Base-by-base conservation (phyloP, 805 yeast genomes). In the Kodamaea nitidulidarum region DNA sequence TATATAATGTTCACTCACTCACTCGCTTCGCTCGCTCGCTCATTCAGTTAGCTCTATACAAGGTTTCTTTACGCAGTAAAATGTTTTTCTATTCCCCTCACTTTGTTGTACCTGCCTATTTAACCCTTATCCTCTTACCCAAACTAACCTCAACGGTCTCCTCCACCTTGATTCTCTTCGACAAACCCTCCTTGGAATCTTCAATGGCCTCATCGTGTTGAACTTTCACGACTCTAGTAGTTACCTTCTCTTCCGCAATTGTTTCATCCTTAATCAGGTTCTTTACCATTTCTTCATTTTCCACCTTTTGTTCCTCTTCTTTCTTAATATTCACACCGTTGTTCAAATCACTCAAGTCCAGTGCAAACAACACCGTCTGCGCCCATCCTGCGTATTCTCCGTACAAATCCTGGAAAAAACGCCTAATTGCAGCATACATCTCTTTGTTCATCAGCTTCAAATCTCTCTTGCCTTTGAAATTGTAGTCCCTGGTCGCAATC, bases 301-400 rank as follows among this genome's bases (percentile, higher is more conserved):
- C 59, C 52, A 40, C 58, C 54, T 52, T 56, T 46, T 44, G 63
- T 57, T 52, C 60, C 55, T 44, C 59, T 50, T 32, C 51, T 50
- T 48, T 56, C 52, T 22, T 20, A 15, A 39, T 29, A 43, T 79
- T 80, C 12, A 79, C 60, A 1, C 93, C 93, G 51, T 80, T 81
- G 40, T 84, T 75, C 41, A 86, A 69, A 43, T 84, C 88, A 36
- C 64, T 62, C 40, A 90, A 70, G 54, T 88, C 96, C 4, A 88
- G 86, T 0, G 97, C 83, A 61, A 90, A 90, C 41, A 90, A 67
- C 8, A 91, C 88, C n/a, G 91, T 84, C 54, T 91, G 98, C 0
- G 98, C 98, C 98, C 98, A 93, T 0, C 98, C 98, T 2, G 98
- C 97, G 56, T 84, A 84, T 1, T 75, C 76, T 0, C 96, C 97